Evolutionary conservation across 1,284 basidiomycete species (phyloP).

Genomic region (Vanrija sp.): DNA sequence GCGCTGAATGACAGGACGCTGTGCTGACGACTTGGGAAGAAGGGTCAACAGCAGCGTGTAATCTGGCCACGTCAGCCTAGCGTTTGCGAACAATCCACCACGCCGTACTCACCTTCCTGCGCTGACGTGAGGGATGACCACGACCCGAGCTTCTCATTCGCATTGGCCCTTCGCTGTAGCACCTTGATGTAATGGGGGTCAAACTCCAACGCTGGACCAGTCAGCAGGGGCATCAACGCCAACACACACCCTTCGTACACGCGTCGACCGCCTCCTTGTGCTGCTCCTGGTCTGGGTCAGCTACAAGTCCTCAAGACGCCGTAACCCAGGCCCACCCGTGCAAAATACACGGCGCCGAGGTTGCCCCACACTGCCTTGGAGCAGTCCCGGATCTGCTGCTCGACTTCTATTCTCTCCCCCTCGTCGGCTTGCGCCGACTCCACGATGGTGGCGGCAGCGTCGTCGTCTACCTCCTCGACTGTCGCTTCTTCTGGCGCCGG

Average conservation of each 20-base stretch:
- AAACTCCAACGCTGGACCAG: slow-evolving; percentile 67
- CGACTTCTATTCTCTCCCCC: slow-evolving; percentile 19
- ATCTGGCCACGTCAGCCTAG: slow-evolving; percentile 55
- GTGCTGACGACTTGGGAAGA: slow-evolving; percentile 58
- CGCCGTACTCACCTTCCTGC: slow-evolving; percentile 65
- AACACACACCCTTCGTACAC: slow-evolving; percentile 36
- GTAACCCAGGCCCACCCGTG: slow-evolving; percentile 16
- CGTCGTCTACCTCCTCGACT: slow-evolving; percentile 2
- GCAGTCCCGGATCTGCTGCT: slow-evolving; percentile 29
- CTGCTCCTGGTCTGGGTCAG: slow-evolving; percentile 46
- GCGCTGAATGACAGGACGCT: slow-evolving; percentile 54
- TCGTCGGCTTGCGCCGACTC: slow-evolving; percentile 5
- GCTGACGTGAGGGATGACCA: slow-evolving; percentile 79
- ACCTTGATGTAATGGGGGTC: slow-evolving; percentile 83
- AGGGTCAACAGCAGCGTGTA: slow-evolving; percentile 66
- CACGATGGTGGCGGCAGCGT: slow-evolving; percentile 26
- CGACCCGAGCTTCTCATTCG: slow-evolving; percentile 72
- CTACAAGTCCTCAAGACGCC: no score
- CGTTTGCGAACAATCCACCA: slow-evolving; percentile 5
- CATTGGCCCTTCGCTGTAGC: slow-evolving; percentile 75
- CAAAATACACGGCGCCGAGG: slow-evolving; percentile 38
- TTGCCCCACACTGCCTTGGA: slow-evolving; percentile 43
- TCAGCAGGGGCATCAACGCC: not conserved
- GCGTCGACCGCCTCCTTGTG: slow-evolving; percentile 51
- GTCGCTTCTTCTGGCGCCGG: not conserved